Conservation (phyloP, 768 basidiomycete genomes). For the Serendipita sp. region DNA sequence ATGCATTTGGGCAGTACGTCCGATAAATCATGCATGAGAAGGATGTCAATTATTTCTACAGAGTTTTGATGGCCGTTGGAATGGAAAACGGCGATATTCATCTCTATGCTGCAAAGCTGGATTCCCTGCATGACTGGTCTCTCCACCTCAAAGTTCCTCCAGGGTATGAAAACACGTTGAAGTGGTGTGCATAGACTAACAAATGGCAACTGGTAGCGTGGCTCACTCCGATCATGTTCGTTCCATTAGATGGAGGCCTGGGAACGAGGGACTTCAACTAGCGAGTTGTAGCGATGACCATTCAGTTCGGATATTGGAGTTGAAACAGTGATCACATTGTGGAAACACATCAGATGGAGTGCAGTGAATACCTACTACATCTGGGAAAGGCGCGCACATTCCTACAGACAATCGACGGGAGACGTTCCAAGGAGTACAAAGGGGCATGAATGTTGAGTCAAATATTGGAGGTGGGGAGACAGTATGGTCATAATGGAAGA, state of each 20-base stretch:
- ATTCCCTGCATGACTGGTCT: slow-evolving; percentile 30
- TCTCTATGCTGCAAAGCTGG: slow-evolving; percentile 33
- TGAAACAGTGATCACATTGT: background rate
- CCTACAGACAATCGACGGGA: background rate
- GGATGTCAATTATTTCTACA: slow-evolving; percentile 12
- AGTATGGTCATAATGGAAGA: background rate
- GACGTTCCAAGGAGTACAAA: background rate
- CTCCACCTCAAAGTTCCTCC: slow-evolving; percentile 31
- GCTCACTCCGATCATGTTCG: slow-evolving; percentile 71
- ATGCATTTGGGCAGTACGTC: slow-evolving; percentile 28
- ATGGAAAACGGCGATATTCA: slow-evolving; percentile 66
- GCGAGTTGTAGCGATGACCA: slow-evolving; percentile 90
- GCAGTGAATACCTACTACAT: background rate
- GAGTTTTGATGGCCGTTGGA: slow-evolving; percentile 61
- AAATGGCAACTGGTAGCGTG: slow-evolving; percentile 26
- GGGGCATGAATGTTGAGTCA: background rate
- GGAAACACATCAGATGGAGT: background rate
- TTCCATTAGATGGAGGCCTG: slow-evolving; percentile 63
- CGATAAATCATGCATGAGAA: background rate
- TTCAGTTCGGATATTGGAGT: slow-evolving; percentile 58
- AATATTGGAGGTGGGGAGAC: background rate
- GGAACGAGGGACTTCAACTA: slow-evolving; percentile 29
- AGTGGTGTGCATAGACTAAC: background rate
- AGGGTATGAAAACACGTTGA: slow-evolving; percentile 27
- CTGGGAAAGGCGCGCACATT: background rate